Evolutionary conservation across 2,329 filamentous ascomycete species (phyloP), one percentile per base, ranked within the genome.

Genomic region (Dactylellina haptotyla): DNA sequence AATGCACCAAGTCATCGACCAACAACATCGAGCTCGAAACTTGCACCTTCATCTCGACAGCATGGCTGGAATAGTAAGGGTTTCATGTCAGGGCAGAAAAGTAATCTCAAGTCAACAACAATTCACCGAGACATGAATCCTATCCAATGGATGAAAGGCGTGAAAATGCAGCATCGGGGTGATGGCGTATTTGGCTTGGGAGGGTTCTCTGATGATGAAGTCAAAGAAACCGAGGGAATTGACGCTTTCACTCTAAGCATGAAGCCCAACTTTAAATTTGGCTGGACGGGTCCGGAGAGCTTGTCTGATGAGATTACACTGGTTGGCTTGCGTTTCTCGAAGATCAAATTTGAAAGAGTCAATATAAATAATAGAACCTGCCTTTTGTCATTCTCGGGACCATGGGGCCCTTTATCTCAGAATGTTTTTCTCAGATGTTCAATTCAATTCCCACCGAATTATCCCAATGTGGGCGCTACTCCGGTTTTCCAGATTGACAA

Each of bases 61-160:
- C 46, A 65, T 48, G 67, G 67, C 2, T 41, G 53, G 59, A 41
- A 41, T 43, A 57, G 28, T 18, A 72, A 72, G 26, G 61, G 67
- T 9, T 72, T 72, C 32, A 72, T 72, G 67, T 72, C 67, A 10
- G 61, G 59, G 12, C 67, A 72, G 45, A 65, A 43, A 32, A 56
- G 53, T 18, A 72, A 64, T 26, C 54, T 45, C n/a, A 72, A 72
- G 54, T 72, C 59, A 30, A 65, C 59, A 30, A 51, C 59, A 16
- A 45, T 74, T 0, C 70, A 74, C 23, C 50, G 70, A 41, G 84
- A 85, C 62, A 84, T 84, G 20, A 87, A 87, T 65, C 85, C 86
- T 14, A 88, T 89, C 63, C 83, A 84, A 1, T 89, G 87, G 87
- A 88, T 89, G 85, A 85, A 85, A 66, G 87, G 87, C 56, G 86